Evolutionary conservation across 2,329 filamentous ascomycete genomes (phyloP).

Genomic region (Cladosporium sp.): DNA sequence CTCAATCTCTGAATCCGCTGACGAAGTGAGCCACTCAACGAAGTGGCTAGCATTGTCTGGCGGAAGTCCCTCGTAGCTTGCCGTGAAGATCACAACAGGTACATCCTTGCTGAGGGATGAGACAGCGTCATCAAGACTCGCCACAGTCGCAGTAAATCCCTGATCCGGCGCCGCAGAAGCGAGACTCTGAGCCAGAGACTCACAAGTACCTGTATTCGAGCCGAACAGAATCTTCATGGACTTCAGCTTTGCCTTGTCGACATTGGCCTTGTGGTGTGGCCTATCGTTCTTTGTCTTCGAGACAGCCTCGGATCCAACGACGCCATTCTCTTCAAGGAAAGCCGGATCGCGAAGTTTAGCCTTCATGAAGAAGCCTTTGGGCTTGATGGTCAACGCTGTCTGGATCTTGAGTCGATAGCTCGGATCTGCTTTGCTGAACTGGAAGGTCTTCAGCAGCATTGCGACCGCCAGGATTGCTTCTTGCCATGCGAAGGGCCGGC

Average conservation of each 20-base stretch:
- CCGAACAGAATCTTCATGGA: constrained; percentile 37
- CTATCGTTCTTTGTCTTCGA: neutral
- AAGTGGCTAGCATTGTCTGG: constrained; percentile 40
- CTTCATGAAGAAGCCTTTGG: constrained; percentile 37
- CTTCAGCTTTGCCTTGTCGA: constrained; percentile 14
- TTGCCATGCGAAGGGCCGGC: constrained; percentile 52
- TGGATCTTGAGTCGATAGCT: constrained; percentile 40
- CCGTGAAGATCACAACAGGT: constrained; percentile 35
- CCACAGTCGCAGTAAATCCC: constrained; percentile 33
- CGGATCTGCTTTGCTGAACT: constrained; percentile 39
- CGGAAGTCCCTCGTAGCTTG: constrained; percentile 39
- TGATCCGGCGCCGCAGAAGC: constrained; percentile 32
- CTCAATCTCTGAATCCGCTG: constrained; percentile 17
- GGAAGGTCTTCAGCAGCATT: constrained; percentile 42
- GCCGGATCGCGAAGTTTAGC: constrained; percentile 27
- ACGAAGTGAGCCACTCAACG: constrained; percentile 32
- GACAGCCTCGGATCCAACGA: neutral
- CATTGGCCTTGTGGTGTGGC: neutral
- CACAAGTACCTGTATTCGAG: constrained; percentile 39
- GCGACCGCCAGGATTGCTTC: constrained; percentile 45
- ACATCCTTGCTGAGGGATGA: constrained; percentile 32
- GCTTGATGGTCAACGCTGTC: constrained; percentile 43
- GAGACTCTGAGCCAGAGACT: constrained; percentile 36
- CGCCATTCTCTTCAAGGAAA: neutral
- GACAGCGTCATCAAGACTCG: constrained; percentile 32